These are phyloP conservation scores for Quercus parvula DNA, from an alignment of 306 rosid species.

Conservation along the genomic window DNA sequence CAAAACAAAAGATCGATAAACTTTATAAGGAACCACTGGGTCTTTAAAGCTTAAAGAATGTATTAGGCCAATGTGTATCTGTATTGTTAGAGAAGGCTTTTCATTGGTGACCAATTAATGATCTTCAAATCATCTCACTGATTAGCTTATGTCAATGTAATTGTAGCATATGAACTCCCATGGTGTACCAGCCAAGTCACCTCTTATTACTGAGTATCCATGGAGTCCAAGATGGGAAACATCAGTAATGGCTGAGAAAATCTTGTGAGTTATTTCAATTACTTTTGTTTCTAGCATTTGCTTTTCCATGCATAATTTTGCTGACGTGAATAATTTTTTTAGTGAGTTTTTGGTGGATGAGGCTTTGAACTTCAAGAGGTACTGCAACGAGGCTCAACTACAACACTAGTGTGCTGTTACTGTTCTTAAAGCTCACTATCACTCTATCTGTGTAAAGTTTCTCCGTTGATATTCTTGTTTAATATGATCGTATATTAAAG, in stretches of 20 bases:
- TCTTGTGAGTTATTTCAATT: constrained; percentile 48
- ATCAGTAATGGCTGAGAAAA: constrained; percentile 66
- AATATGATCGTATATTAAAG: constrained; percentile 4
- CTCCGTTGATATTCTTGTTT: neutral
- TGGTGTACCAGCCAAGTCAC: constrained; percentile 66
- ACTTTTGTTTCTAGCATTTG: neutral
- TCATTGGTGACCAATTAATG: neutral
- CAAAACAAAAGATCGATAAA: neutral
- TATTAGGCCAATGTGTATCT: neutral
- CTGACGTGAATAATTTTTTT: constrained; percentile 19
- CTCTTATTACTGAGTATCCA: constrained; percentile 54
- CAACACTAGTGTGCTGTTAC: constrained; percentile 20
- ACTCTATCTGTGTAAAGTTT: constrained; percentile 19
- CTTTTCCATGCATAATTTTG: neutral
- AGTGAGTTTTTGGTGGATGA: constrained; percentile 83
- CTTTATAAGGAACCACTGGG: neutral
- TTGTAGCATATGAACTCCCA: constrained; percentile 74
- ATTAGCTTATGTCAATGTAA: neutral
- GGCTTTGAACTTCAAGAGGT: constrained; percentile 79
- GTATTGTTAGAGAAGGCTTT: neutral
- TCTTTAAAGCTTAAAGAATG: neutral
- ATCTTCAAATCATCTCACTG: neutral
- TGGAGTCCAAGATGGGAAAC: constrained; percentile 96
- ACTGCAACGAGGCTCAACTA: constrained; percentile 63
- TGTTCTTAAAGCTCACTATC: neutral